Percentiles rank a stretch among this genome's conserved stretches.
Evolutionary conservation across 352 stramenopile species (phyloP).

Genomic region (Paralagenidium karlingii): DNA sequence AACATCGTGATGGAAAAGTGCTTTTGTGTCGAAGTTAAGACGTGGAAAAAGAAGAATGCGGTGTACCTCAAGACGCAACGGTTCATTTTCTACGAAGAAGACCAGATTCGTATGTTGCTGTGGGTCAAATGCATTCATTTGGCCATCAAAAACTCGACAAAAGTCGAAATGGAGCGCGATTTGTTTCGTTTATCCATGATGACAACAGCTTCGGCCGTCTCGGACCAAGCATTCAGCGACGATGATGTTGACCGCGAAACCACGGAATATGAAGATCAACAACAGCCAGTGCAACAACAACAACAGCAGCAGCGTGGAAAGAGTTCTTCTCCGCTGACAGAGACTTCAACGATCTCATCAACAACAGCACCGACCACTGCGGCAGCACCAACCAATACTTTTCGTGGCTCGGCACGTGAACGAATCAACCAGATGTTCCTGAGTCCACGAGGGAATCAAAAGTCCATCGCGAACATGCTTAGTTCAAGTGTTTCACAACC

Average conservation of each 20-base stretch:
- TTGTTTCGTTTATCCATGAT: conserved; percentile 21
- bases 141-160: conserved; percentile 31
- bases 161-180: conserved; percentile 12
- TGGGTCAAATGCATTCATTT: conserved; percentile 73
- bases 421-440: no score
- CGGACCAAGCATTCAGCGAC: conserved; percentile 1
- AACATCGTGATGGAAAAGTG: conserved; percentile 65
- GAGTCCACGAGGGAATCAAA: no score
- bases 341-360: no score
- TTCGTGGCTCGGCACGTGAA: no score
- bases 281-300: no score
- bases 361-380: no score
- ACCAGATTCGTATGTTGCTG: conserved; percentile 46
- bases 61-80: conserved; percentile 39
- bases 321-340: no score
- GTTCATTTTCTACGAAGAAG: conserved; percentile 65
- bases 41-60: conserved; percentile 56
- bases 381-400: no score
- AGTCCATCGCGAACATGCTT: no score
- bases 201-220: conserved; percentile 4
- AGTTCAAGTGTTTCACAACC: no score
- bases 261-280: no score
- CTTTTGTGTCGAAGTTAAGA: conserved; percentile 56
- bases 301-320: no score
- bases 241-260: conserved; percentile 4